These are phyloP conservation scores for Metschnikowia aberdeeniae DNA, from an alignment of 805 yeast species.

Conservation along the genomic window DNA sequence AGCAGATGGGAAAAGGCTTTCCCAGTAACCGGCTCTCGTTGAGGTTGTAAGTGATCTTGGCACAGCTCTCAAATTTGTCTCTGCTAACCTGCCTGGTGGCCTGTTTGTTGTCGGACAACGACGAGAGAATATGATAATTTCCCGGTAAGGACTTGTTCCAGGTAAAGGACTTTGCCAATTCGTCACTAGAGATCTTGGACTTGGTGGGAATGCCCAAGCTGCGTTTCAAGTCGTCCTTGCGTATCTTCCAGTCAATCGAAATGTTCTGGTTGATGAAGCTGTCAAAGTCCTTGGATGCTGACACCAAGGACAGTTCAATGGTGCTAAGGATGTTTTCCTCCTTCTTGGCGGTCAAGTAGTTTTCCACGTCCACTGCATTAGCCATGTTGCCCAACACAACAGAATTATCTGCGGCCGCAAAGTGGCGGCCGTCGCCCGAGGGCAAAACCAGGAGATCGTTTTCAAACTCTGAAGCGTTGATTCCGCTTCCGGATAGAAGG, in stretches of 20 bases:
- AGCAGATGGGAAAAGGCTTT: slow-evolving; percentile 51
- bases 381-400: background rate
- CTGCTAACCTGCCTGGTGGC: slow-evolving; percentile 34
- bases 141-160: slow-evolving; percentile 37
- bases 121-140: slow-evolving; percentile 30
- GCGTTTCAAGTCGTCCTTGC: slow-evolving; percentile 69
- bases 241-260: slow-evolving; percentile 77
- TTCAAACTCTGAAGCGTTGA: slow-evolving; percentile 80
- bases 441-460: slow-evolving; percentile 43
- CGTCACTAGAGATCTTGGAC: slow-evolving; percentile 12
- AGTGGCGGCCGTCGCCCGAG: background rate
- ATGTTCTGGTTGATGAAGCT: slow-evolving; percentile 66
- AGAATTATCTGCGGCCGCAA: background rate
- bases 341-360: slow-evolving; percentile 61
- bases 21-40: slow-evolving; percentile 62
- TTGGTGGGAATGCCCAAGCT: slow-evolving; percentile 50
- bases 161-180: slow-evolving; percentile 23
- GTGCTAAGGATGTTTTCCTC: slow-evolving; percentile 80
- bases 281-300: slow-evolving; percentile 83
- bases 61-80: slow-evolving; percentile 69
- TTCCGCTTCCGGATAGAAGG: slow-evolving; percentile 82
- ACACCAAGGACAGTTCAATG: slow-evolving; percentile 70
- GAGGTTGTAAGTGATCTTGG: slow-evolving; percentile 63
- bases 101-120: slow-evolving; percentile 20
- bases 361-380: slow-evolving; percentile 40